Base-by-base conservation (phyloP, 495 filamentous ascomycete species). In the Penicillium paxilli region DNA sequence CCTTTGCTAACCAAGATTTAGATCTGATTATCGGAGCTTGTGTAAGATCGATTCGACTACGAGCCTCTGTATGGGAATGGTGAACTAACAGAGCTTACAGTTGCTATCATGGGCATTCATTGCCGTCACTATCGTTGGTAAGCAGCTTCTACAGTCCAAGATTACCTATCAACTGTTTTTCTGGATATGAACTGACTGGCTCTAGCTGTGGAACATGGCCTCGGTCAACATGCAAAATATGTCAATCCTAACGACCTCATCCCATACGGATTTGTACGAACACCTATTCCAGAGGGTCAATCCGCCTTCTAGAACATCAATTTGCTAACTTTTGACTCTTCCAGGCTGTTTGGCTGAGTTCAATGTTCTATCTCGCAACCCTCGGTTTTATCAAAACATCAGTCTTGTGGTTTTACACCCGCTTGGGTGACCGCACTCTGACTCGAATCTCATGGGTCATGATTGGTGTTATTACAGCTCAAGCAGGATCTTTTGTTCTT, bases 301-400 rank as follows among this genome's bases (percentile, higher is more conserved):
- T n/a, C n/a, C n/a, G n/a, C n/a, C n/a, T n/a, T n/a, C n/a, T n/a
- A n/a, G n/a, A 16, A 20, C 4, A 16, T 20, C n/a, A 0, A 2
- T 16, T 38, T 38, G 35, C 35, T 38, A 38, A 38, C 26, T 38
- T 19, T 7, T 21, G 21, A 11, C 45, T 16, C 33, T 37, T 16
- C 23, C 16, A 74, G 69, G 63, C 51, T 9, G 72, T 75, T 45
- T 75, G 68, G 68, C 46, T 75, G 17, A 75, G 72, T 32, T 75
- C 72, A 17, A 73, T 75, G 64, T 71, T 73, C 52, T 75, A 75
- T 37, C 65, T 75, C 0, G 59, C 69, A 30, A 64, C 58, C 46
- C 66, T 75, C 11, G 72, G 72, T 37, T 75, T 75, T 51, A 32
- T 75, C 59, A 73, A 75, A 35, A 68, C 68, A 24, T 75, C 72